A percentile compares a stretch with the other conserved stretches of the same genome.
Conservation (phyloP, 192 early-diverging fungal species). For the Geranomyces michiganensis region DNA sequence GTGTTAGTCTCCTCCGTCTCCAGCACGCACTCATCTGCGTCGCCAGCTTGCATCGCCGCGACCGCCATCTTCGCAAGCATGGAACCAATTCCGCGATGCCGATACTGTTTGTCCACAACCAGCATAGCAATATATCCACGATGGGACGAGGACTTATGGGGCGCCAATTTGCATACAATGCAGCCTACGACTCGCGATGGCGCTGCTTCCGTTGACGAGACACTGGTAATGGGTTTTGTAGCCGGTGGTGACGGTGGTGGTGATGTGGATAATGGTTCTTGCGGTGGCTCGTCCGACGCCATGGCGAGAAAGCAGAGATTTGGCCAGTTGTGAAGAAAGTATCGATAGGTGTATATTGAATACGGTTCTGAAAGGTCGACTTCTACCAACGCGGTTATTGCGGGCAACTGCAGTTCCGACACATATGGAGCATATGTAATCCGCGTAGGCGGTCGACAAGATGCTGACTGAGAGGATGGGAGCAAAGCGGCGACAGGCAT, state of each 20-base stretch:
- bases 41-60: conserved; percentile 69
- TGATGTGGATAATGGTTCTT: too few relatives aligned
- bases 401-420: conserved; percentile 74
- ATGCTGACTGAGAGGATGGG: background rate
- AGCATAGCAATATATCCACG: conserved; percentile 99
- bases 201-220: background rate
- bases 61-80: conserved; percentile 75
- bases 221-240: background rate
- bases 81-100: conserved; percentile 80
- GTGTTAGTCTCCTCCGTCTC: conserved; percentile 90
- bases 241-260: background rate
- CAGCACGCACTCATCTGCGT: conserved; percentile 88
- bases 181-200: conserved; percentile 63
- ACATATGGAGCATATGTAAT: conserved; percentile 54
- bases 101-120: conserved; percentile 78
- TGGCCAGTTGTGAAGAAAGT: conserved; percentile 93
- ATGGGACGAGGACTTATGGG: conserved; percentile 57
- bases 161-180: conserved; percentile 87
- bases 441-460: background rate
- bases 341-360: conserved; percentile 96
- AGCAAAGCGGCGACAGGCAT: background rate
- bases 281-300: background rate
- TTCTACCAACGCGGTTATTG: conserved; percentile 81
- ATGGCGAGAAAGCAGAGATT: conserved; percentile 80
- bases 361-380: conserved; percentile 97